Percentiles rank a stretch among this genome's conserved stretches.
phyloP scores from a whole-genome alignment of 177 flowering plant genomes.

The Vitis hybrid region DNA sequence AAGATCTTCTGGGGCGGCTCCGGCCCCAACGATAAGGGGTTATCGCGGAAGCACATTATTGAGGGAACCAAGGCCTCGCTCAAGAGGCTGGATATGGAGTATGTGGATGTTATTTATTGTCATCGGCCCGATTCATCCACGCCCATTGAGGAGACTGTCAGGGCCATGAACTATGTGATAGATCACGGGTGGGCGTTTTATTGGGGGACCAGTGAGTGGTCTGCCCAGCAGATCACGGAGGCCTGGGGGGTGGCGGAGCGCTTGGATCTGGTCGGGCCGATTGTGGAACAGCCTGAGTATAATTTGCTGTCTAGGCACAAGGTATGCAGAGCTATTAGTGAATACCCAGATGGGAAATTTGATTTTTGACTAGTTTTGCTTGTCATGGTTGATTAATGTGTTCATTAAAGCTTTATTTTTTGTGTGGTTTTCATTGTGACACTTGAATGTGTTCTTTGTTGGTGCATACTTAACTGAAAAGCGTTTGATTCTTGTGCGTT shows the following conservation, averaged over 20 bases:
- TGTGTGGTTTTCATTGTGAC: not conserved
- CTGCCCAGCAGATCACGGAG: constrained; percentile 90
- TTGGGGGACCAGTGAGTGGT: constrained; percentile 93
- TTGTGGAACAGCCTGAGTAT: constrained; percentile 97
- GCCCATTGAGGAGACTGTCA: constrained; percentile 96
- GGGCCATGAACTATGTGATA: constrained; percentile 94
- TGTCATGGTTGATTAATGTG: not conserved
- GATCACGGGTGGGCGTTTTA: constrained; percentile 97
- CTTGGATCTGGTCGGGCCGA: constrained; percentile 80
- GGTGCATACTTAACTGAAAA: not conserved
- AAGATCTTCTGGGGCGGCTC: constrained; percentile 99
- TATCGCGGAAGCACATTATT: constrained; percentile 85
- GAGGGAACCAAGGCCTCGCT: constrained; percentile 88
- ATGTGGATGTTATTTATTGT: constrained; percentile 85
- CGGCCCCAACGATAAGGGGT: constrained; percentile 93
- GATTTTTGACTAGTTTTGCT: not conserved
- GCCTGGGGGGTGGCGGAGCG: constrained; percentile 81
- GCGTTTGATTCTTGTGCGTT: not conserved
- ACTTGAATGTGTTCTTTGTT: not conserved
- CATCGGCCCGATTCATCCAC: constrained; percentile 65
- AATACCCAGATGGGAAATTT: not conserved
- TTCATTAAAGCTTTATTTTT: too few species aligned
- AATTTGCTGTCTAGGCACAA: constrained; percentile 80
- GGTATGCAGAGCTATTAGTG: constrained; percentile 28
- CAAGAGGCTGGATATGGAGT: constrained; percentile 87